phyloP scores from a whole-genome alignment of 192 early-diverging fungal species.

The Podochytrium sp. region DNA sequence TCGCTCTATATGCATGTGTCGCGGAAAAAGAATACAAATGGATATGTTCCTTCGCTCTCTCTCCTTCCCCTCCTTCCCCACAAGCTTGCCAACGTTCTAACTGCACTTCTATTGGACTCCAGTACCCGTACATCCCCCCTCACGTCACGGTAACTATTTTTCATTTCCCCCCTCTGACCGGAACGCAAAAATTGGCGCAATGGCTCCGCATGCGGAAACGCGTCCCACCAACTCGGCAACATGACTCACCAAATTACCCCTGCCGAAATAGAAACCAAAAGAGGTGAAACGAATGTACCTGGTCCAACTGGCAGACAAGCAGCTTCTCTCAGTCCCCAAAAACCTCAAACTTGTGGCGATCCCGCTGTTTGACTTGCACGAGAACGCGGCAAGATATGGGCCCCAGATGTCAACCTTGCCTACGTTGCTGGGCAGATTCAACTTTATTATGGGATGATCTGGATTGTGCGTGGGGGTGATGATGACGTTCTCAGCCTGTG shows the following conservation, averaged over 20 bases:
- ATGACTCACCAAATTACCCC: not conserved
- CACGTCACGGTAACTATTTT: conserved; percentile 63
- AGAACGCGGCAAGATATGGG: conserved; percentile 77
- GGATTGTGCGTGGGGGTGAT: no score
- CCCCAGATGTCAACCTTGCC: conserved; percentile 70
- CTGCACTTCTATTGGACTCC: not conserved
- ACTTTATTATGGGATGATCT: conserved; percentile 32
- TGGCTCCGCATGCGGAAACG: not conserved
- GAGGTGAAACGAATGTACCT: conserved; percentile 76
- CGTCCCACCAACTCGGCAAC: not conserved
- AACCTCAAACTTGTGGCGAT: conserved; percentile 82
- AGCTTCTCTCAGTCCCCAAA: conserved; percentile 65
- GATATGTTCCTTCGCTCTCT: not conserved
- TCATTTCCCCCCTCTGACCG: no score
- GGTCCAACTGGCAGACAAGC: conserved; percentile 73
- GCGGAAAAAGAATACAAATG: no score
- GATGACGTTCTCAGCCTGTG: no score
- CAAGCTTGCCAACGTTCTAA: not conserved
- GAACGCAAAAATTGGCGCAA: not conserved
- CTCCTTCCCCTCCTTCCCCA: not conserved
- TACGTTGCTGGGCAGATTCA: conserved; percentile 59
- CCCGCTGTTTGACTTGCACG: conserved; percentile 79
- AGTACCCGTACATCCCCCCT: conserved; percentile 81
- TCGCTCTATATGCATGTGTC: no score
- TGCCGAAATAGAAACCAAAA: conserved; percentile 61